A percentile compares a stretch with the other conserved stretches of the same genome.
Conservation (phyloP, 768 basidiomycete genomes). For the Russula earlei region DNA sequence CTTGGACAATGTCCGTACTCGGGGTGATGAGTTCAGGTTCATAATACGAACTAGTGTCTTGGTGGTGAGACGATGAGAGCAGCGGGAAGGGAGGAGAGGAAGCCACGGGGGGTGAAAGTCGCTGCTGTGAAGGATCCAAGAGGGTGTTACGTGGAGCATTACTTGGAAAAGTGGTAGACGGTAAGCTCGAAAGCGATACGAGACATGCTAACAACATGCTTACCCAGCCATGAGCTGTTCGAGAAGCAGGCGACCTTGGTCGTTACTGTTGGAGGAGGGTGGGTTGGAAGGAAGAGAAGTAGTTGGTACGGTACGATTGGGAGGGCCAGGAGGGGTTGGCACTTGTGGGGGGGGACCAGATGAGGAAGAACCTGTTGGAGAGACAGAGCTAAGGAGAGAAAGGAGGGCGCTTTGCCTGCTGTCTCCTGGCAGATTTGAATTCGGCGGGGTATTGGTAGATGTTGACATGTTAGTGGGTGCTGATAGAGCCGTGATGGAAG, state of each 20-base stretch:
- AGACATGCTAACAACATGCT: conserved; percentile 16
- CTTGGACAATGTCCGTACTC: conserved; percentile 16
- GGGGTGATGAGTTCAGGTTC: conserved; percentile 17
- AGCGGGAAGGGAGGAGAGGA: conserved; percentile 15
- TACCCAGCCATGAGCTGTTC: conserved; percentile 80
- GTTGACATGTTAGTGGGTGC: conserved; percentile 33
- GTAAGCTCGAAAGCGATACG: not conserved
- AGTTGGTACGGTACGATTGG: conserved; percentile 42
- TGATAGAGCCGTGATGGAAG: conserved; percentile 33
- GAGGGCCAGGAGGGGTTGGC: conserved; percentile 57
- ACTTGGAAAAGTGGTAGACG: not conserved
- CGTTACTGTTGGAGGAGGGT: conserved; percentile 35
- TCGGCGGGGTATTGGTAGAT: conserved; percentile 30
- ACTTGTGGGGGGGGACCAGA: conserved; percentile 45
- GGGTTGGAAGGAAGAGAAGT: conserved; percentile 22
- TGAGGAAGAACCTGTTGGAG: conserved; percentile 30
- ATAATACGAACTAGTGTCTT: conserved; percentile 18
- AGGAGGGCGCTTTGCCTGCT: conserved; percentile 63
- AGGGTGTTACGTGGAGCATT: conserved; percentile 12
- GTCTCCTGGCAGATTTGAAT: conserved; percentile 28
- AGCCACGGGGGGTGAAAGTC: conserved; percentile 8
- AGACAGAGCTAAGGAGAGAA: conserved; percentile 50
- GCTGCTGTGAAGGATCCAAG: conserved; percentile 12
- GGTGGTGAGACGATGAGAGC: conserved; percentile 3
- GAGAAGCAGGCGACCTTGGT: conserved; percentile 66